Conservation (phyloP, 1,139 yeast genomes). For the Torulaspora globosa region DNA sequence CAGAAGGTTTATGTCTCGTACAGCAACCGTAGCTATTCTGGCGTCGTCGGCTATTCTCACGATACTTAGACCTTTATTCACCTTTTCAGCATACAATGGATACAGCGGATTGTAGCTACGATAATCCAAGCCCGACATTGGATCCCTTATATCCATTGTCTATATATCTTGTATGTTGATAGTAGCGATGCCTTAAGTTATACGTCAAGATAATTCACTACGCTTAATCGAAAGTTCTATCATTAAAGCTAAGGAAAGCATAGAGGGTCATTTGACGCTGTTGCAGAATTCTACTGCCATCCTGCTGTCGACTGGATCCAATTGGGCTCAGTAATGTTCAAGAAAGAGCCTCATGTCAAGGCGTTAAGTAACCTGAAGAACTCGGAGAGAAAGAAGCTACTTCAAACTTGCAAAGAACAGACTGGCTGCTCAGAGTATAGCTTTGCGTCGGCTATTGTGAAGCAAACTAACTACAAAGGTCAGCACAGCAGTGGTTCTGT, state of each 20-base stretch:
- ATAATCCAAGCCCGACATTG: neutral
- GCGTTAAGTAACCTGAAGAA: slow-evolving; percentile 76
- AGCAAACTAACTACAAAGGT: slow-evolving; percentile 63
- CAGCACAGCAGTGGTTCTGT: slow-evolving; percentile 56
- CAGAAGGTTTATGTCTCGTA: slow-evolving; percentile 24
- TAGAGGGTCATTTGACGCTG: neutral
- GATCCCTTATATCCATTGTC: neutral
- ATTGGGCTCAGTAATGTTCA: slow-evolving; percentile 46
- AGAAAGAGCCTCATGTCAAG: slow-evolving; percentile 62
- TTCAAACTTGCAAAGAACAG: slow-evolving; percentile 43
- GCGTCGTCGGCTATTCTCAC: slow-evolving; percentile 20
- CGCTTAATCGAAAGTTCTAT: neutral
- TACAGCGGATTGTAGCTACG: slow-evolving; percentile 16
- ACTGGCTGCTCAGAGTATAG: slow-evolving; percentile 47
- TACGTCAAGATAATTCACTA: neutral
- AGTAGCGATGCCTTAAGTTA: neutral
- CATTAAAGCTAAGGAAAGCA: neutral
- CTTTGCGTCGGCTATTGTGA: slow-evolving; percentile 58
- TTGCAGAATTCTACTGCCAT: too few relatives aligned
- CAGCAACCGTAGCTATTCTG: slow-evolving; percentile 20
- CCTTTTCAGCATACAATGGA: slow-evolving; percentile 14
- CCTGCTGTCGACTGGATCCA: neutral
- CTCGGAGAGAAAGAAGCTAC: slow-evolving; percentile 68
- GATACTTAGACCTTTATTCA: slow-evolving; percentile 18
- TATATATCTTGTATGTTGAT: neutral